Evolutionary conservation across 2,329 filamentous ascomycete species (phyloP).

Genomic region (Aspergillus aculeatinus): DNA sequence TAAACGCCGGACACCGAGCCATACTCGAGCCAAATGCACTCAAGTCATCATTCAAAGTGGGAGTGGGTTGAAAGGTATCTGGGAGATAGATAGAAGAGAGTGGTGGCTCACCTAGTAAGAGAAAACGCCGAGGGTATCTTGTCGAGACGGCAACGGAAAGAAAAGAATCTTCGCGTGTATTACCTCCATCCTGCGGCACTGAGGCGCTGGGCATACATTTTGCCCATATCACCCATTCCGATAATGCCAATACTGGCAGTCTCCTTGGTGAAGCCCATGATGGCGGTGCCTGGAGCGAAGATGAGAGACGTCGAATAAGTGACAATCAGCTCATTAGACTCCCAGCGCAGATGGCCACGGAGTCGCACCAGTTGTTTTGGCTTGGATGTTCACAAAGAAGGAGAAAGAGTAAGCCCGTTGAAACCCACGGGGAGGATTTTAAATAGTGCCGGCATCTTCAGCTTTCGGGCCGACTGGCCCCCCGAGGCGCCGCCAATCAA

Average conservation of each 20-base stretch:
- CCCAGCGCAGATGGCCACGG: neutral
- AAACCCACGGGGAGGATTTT: constrained; percentile 18
- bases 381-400: neutral
- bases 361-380: neutral
- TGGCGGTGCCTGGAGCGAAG: neutral
- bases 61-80: constrained; percentile 6
- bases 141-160: neutral
- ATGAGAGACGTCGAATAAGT: neutral
- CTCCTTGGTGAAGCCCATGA: constrained; percentile 53
- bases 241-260: constrained; percentile 86
- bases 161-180: constrained; percentile 8
- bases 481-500: neutral
- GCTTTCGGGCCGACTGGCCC: constrained; percentile 29
- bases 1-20: constrained; percentile 60
- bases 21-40: constrained; percentile 99
- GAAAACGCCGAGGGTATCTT: constrained; percentile 24
- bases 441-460: constrained; percentile 31
- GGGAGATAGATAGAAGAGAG: constrained; percentile 7
- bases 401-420: neutral
- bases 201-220: constrained; percentile 90
- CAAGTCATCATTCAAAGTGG: constrained; percentile 84
- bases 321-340: neutral
- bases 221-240: constrained; percentile 99
- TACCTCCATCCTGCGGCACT: constrained; percentile 91
- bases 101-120: constrained; percentile 32